Evolutionary conservation across 2,329 filamentous ascomycete species (phyloP), one percentile per base, ranked within the genome.

Genomic region (Aspergillus sclerotialis): DNA sequence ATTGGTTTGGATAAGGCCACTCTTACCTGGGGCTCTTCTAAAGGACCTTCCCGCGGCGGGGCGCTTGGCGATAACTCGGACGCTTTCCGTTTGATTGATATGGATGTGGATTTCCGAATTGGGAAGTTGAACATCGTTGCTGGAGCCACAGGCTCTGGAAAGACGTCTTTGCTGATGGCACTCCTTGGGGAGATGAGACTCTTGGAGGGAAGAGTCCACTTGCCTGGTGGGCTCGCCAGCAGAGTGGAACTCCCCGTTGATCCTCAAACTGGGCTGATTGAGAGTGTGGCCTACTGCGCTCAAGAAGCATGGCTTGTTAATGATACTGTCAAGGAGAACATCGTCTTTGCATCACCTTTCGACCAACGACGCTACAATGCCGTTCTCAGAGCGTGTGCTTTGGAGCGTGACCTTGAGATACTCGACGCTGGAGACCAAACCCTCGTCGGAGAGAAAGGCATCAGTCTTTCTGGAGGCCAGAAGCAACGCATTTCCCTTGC

Each of bases 271-370:
- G 84, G 83, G 2, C 73, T 96, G 25, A 87, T 85, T 5, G 89
- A 98, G 55, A 94, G 84, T 40, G 81, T 95, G 39, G 92, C 92
- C 11, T 98, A 96, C 57, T 94, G 93, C 57, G 90, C 92, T 12
- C 92, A 98, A 59, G 84, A 94, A 59, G 87, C 92, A 7, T 98
- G 92, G 92, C 73, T 98, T 19, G 84, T 96, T 38, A 98, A 98
- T 52, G 90, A 84, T 28, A 93, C 84, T 13, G 93, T 98, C 61
- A 88, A 85, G 57, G 86, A 95, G 43, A 98, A 98, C 58, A 98
- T 98, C 45, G 63, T 94, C 1, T 98, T 98, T 53, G 81, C 89
- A 5, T 80, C 84, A 13, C 76, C 81, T 1, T 86, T 78, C 46
- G 81, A 98, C 45, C 76, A 90, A 50, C 74, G 80, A 53, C 77